Evolutionary conservation across 2,329 filamentous ascomycete genomes (phyloP).

Genomic region (Claviceps humidiphila): DNA sequence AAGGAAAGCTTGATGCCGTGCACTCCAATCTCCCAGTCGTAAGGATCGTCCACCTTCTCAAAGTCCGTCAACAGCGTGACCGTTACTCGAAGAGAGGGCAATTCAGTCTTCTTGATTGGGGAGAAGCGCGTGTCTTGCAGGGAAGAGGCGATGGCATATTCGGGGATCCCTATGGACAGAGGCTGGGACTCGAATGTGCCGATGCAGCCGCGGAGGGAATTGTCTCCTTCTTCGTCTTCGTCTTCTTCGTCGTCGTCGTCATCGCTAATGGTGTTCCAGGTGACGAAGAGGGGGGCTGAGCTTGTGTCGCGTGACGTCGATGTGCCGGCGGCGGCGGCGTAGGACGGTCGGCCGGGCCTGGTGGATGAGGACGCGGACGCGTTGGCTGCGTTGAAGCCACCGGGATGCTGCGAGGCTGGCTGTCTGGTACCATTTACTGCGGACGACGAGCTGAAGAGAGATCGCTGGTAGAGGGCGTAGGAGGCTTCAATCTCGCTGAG

Average conservation of each 20-base stretch:
- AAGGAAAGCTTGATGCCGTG: constrained; percentile 87
- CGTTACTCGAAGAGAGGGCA: constrained; percentile 46
- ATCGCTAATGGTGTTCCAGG: constrained; percentile 63
- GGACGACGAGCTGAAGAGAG: constrained; percentile 7
- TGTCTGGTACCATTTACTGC: constrained; percentile 16
- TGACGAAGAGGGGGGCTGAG: constrained; percentile 75
- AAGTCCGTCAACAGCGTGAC: constrained; percentile 82
- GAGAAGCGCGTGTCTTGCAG: constrained; percentile 50
- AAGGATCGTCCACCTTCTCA: constrained; percentile 55
- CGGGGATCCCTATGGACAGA: constrained; percentile 57
- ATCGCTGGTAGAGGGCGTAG: constrained; percentile 31
- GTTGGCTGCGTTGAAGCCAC: constrained; percentile 10
- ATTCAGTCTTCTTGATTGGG: constrained; percentile 39
- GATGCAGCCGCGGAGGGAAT: constrained; percentile 80
- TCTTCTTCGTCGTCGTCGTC: constrained; percentile 3
- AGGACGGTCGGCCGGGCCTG: constrained; percentile 28
- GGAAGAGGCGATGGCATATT: constrained; percentile 72
- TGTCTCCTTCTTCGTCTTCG: constrained; percentile 15
- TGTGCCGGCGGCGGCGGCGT: constrained; percentile 26
- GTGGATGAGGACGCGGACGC: constrained; percentile 22
- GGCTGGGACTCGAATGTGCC: constrained; percentile 78
- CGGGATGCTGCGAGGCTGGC: constrained; percentile 17
- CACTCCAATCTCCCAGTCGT: constrained; percentile 77
- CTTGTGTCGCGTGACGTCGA: constrained; percentile 22
- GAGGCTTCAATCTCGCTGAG: constrained; percentile 58